Conservation (phyloP, 352 stramenopile species). For the Phytophthora pisi region DNA sequence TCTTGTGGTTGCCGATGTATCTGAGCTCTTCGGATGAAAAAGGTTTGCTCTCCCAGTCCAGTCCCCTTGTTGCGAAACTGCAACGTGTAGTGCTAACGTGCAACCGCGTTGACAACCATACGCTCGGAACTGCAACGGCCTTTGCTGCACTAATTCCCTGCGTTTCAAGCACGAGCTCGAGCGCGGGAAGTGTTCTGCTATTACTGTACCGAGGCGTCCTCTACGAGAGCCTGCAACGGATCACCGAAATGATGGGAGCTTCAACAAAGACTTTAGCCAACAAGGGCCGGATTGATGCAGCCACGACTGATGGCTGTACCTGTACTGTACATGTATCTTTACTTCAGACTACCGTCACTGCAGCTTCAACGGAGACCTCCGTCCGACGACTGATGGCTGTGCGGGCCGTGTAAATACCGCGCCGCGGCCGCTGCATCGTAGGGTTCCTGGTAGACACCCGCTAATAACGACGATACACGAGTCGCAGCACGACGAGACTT, state of each 20-base stretch:
- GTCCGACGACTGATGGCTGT: too few species aligned
- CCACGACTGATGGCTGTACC: neutral
- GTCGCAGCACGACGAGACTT: neutral
- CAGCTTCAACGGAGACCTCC: too few species aligned
- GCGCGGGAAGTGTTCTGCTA: neutral
- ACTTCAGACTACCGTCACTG: too few species aligned
- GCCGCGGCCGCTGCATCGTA: too few species aligned
- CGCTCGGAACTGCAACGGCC: slow-evolving; percentile 8
- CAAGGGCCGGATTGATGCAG: neutral
- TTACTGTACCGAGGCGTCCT: too few species aligned
- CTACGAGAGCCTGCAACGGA: neutral
- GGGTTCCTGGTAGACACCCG: neutral
- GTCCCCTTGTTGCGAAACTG: neutral
- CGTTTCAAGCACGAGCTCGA: neutral
- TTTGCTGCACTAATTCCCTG: neutral
- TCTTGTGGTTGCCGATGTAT: neutral
- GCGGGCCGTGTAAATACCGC: too few species aligned
- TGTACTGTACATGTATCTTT: too few species aligned
- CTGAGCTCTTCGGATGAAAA: neutral
- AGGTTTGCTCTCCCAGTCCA: neutral
- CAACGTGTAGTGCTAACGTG: neutral
- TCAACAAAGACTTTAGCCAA: neutral
- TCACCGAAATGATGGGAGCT: slow-evolving; percentile 2
- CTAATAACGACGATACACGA: neutral
- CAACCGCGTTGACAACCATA: slow-evolving; percentile 2